phyloP scores from a whole-genome alignment of 306 rosid species.

The Luffa acutangula region DNA sequence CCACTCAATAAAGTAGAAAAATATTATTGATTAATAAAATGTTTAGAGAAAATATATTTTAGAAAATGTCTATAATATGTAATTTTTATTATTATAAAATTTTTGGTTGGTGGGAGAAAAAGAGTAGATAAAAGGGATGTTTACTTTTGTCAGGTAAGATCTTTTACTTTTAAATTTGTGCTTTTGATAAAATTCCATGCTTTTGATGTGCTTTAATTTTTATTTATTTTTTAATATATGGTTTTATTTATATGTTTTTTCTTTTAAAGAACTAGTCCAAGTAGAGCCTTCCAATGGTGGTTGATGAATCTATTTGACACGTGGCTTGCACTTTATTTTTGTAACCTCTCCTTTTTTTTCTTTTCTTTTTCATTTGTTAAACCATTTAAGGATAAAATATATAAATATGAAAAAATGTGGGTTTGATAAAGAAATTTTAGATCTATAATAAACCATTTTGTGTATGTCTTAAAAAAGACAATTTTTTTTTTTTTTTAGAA shows the following conservation, averaged over 20 bases:
- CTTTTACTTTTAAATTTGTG: not conserved
- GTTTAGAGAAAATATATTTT: not conserved
- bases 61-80: not conserved
- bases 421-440: not conserved
- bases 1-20: not conserved
- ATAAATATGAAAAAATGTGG: not conserved
- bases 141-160: not conserved
- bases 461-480: too few species aligned
- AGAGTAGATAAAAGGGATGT: not conserved
- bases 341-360: not conserved
- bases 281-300: not conserved
- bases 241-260: too few species aligned
- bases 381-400: not conserved
- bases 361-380: not conserved
- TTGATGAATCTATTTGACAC: not conserved
- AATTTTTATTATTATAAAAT: not conserved
- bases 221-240: too few species aligned
- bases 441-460: too few species aligned
- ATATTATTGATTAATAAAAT: not conserved
- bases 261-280: not conserved
- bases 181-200: not conserved
- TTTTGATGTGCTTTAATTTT: not conserved
- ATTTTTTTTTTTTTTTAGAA: too few species aligned
- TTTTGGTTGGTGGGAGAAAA: not conserved
- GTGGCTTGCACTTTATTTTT: not conserved